Conservation (phyloP, 1,139 yeast species). For the Kodamaea ohmeri region DNA sequence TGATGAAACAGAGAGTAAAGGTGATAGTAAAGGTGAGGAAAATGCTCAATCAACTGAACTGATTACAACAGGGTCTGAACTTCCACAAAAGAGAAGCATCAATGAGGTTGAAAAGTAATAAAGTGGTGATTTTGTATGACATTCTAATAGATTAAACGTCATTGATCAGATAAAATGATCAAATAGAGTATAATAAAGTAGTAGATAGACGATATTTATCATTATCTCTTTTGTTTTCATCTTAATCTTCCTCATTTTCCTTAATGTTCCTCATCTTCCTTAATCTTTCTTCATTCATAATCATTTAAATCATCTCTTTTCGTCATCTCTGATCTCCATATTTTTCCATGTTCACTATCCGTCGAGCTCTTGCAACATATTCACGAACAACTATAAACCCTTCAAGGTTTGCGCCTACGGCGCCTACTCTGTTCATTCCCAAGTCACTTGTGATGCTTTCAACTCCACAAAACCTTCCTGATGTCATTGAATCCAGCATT, state of each 20-base stretch:
- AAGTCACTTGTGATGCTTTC: slow-evolving; percentile 27
- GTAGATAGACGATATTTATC: too few species aligned
- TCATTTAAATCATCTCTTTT: neutral
- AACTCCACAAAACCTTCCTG: slow-evolving; percentile 43
- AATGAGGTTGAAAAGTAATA: slow-evolving; percentile 23
- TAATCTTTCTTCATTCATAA: too few species aligned
- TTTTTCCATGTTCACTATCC: neutral
- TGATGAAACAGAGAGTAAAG: slow-evolving; percentile 1
- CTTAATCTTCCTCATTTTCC: neutral
- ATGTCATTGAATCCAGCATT: slow-evolving; percentile 33
- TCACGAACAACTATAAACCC: slow-evolving; percentile 15
- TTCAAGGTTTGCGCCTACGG: slow-evolving; percentile 8
- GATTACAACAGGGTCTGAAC: slow-evolving; percentile 6
- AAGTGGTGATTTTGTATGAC: too few species aligned
- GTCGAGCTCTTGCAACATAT: neutral
- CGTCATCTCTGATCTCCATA: neutral
- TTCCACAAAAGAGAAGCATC: slow-evolving; percentile 22
- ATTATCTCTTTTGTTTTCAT: neutral
- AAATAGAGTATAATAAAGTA: too few species aligned
- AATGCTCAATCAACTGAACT: neutral
- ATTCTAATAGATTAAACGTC: too few species aligned
- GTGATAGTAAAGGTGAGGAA: neutral
- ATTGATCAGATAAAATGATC: too few species aligned
- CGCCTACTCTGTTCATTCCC: slow-evolving; percentile 12
- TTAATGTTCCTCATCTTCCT: too few species aligned